phyloP scores from a whole-genome alignment of 768 basidiomycete species.

The Dendrothele bispora region DNA sequence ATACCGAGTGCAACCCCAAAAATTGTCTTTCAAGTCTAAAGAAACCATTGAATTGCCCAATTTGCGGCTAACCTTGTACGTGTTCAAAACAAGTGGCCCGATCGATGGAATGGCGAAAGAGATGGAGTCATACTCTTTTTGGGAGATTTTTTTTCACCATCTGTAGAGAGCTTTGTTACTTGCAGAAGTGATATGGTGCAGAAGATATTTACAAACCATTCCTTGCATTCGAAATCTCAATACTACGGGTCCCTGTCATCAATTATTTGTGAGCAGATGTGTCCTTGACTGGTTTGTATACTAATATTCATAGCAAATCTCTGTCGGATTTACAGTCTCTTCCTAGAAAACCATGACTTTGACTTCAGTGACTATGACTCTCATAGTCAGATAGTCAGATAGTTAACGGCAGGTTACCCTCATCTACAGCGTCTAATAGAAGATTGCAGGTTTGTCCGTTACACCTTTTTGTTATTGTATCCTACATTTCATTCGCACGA shows the following conservation, averaged over 20 bases:
- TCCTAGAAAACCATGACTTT: slow-evolving; percentile 87
- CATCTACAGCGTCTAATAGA: slow-evolving; percentile 66
- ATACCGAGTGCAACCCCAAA: slow-evolving; percentile 80
- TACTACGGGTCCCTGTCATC: slow-evolving; percentile 84
- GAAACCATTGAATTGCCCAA: slow-evolving; percentile 86
- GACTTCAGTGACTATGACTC: slow-evolving; percentile 62
- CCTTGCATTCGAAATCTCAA: no score
- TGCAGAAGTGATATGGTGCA: slow-evolving; percentile 89
- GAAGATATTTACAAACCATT: no score
- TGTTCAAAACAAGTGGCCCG: slow-evolving; percentile 58
- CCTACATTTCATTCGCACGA: neutral
- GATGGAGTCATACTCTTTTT: slow-evolving; percentile 86
- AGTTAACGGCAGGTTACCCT: slow-evolving; percentile 50
- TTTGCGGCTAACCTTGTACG: slow-evolving; percentile 73
- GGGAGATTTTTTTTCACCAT: slow-evolving; percentile 87
- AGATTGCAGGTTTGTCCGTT: slow-evolving; percentile 72
- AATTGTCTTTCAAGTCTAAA: slow-evolving; percentile 45
- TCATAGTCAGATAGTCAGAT: neutral
- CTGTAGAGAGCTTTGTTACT: slow-evolving; percentile 83
- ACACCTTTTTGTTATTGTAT: slow-evolving; percentile 2
- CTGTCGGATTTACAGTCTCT: neutral
- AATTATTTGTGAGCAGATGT: slow-evolving; percentile 80
- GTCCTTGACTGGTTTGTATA: slow-evolving; percentile 68
- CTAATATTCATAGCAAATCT: neutral
- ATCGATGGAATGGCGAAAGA: slow-evolving; percentile 44